phyloP scores from a whole-genome alignment of 345 rosid genomes.

The Arabidopsis arenosa region DNA sequence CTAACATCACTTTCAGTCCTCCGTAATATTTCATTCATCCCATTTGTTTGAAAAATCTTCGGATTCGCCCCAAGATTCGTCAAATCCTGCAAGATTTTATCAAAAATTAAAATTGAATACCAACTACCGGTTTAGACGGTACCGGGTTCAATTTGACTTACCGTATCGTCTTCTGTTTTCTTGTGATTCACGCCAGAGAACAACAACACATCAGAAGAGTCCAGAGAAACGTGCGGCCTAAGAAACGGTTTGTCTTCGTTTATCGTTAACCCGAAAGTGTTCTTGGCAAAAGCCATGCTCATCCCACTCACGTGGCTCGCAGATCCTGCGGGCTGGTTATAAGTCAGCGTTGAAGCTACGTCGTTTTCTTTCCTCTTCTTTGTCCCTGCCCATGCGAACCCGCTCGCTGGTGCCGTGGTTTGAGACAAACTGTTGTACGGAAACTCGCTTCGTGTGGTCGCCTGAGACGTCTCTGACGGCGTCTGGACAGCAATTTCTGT shows the following conservation, averaged over 20 bases:
- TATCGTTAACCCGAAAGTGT: slow-evolving; percentile 44
- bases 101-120: background rate
- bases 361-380: slow-evolving; percentile 57
- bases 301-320: slow-evolving; percentile 58
- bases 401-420: slow-evolving; percentile 53
- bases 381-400: slow-evolving; percentile 61
- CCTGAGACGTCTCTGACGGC: slow-evolving; percentile 51
- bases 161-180: slow-evolving; percentile 17
- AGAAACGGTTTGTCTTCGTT: slow-evolving; percentile 44
- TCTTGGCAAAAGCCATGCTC: slow-evolving; percentile 54
- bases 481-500: slow-evolving; percentile 45
- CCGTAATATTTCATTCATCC: slow-evolving; percentile 49
- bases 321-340: slow-evolving; percentile 47
- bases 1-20: slow-evolving; percentile 44
- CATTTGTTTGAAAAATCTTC: slow-evolving; percentile 41
- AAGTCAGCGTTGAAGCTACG: slow-evolving; percentile 53
- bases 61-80: slow-evolving; percentile 40
- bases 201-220: slow-evolving; percentile 33
- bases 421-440: slow-evolving; percentile 49
- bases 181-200: slow-evolving; percentile 38
- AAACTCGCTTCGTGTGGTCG: slow-evolving; percentile 47
- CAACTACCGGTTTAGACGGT: background rate
- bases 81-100: slow-evolving; percentile 21
- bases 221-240: slow-evolving; percentile 45
- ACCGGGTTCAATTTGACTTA: background rate